Base-by-base conservation (phyloP, 1,139 yeast genomes). In the Candida sp. region DNA sequence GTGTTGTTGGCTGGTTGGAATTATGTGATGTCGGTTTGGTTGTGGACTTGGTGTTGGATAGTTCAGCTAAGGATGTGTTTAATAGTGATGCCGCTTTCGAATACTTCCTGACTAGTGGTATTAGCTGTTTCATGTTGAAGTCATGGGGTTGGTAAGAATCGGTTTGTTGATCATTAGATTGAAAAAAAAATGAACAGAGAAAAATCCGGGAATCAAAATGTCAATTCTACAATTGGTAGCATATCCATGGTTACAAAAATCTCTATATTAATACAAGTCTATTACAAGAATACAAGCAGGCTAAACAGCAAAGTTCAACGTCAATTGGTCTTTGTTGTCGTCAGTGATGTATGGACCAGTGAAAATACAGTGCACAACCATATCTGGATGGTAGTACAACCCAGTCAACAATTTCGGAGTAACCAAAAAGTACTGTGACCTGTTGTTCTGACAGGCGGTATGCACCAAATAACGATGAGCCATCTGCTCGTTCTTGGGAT, bases 351-450 rank as follows among this genome's bases (percentile, higher is more conserved):
- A 63, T 5, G 78, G 77, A 2, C 87, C 86, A 1, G 97, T 92
- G 73, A 86, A 87, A 49, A 94, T 92, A 72, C 97, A 90, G 67
- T 90, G 96, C 6, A 94, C 84, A 57, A 86, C 83, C 97, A 94
- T 91, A 53, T 84, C 84, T 17, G 84, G 84, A 58, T 90, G 91
- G 65, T 92, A 93, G 58, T 84, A 83, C 49, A 94, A 73, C 39
- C 89, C 88, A 0, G 96, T 86, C 54, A 96, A 75, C 52, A 94
- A 74, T 66, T 94, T 94, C 1, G 99, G 99, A 0, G 99, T 94
- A 40, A 94, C 91, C 65, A 94, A 77, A 63, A 94, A 92, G 67
- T 93, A 94, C 64, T 93, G 98, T 3, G 86, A 80, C 9, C 84
- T 79, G 42, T 69, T 68, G 22, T 78, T 81, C 30, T 77, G 75